Percentiles rank a stretch among this genome's conserved stretches.
Evolutionary conservation across 176 grass and related monocot species (phyloP).

Genomic region (Avena insularis): DNA sequence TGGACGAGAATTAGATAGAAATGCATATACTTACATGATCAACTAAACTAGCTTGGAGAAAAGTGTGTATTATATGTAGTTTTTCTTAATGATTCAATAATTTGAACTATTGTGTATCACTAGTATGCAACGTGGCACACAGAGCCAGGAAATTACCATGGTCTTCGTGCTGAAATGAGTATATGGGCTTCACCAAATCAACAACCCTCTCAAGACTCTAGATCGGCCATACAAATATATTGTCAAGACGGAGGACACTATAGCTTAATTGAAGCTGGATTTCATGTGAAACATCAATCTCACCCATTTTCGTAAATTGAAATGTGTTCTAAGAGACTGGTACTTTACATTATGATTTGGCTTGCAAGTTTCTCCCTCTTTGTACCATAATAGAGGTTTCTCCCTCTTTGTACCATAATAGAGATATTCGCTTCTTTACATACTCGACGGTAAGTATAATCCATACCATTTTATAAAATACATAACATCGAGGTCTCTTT

Average conservation of each 20-base stretch:
- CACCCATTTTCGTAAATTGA: not conserved
- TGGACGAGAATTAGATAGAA: not conserved
- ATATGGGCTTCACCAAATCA: conserved; percentile 35
- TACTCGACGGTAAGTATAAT: conserved; percentile 45
- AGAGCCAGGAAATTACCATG: not conserved
- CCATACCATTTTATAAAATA: not conserved
- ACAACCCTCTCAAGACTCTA: not conserved
- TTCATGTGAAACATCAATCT: conserved; percentile 26
- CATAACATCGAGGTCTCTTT: not conserved
- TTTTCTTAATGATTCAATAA: not conserved
- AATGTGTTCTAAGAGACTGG: not conserved
- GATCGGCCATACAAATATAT: conserved; percentile 12
- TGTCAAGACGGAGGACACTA: not conserved
- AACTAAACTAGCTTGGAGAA: not conserved
- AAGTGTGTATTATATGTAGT: not conserved
- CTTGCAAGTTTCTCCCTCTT: conserved; percentile 30
- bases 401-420: conserved; percentile 30
- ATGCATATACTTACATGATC: not conserved
- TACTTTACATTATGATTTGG: not conserved
- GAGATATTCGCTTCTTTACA: conserved; percentile 52
- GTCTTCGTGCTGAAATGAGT: conserved; percentile 38
- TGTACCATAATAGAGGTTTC: conserved; percentile 47
- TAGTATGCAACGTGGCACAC: conserved; percentile 11
- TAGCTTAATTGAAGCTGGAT: conserved; percentile 17
- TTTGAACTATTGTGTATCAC: not conserved